Percentiles rank a stretch among this genome's conserved stretches.
These are phyloP conservation scores for Fusarium musae DNA, from an alignment of 2,329 filamentous ascomycete species.

Conservation along the genomic window DNA sequence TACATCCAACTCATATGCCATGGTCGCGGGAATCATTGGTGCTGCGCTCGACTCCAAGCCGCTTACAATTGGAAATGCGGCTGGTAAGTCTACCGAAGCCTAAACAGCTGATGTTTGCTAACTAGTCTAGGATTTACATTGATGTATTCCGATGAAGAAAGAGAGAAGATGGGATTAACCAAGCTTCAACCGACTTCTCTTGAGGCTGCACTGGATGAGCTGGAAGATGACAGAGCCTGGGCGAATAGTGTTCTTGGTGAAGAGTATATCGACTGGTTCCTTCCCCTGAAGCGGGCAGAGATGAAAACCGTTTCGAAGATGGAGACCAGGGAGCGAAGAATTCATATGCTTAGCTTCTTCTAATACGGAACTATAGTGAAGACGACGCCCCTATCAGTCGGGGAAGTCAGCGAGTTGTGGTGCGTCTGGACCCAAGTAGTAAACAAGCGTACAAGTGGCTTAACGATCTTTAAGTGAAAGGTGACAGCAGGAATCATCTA, in stretches of 20 bases:
- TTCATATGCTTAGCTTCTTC: background rate
- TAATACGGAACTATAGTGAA: background rate
- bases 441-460: background rate
- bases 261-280: constrained; percentile 13
- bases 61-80: background rate
- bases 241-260: background rate
- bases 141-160: background rate
- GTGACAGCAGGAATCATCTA: background rate
- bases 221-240: constrained; percentile 1
- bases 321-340: background rate
- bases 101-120: rapidly evolving
- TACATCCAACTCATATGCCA: constrained; percentile 7
- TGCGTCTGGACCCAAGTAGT: background rate
- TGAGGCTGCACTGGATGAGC: background rate
- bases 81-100: background rate
- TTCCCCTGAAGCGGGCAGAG: constrained; percentile 1
- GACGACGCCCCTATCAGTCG: too few relatives aligned
- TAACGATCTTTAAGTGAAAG: background rate
- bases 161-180: background rate
- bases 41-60: background rate
- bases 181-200: background rate
- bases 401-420: background rate
- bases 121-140: background rate
- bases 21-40: background rate
- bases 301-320: background rate